Conservation (phyloP, 306 rosid species). For the Cicer arietinum region DNA sequence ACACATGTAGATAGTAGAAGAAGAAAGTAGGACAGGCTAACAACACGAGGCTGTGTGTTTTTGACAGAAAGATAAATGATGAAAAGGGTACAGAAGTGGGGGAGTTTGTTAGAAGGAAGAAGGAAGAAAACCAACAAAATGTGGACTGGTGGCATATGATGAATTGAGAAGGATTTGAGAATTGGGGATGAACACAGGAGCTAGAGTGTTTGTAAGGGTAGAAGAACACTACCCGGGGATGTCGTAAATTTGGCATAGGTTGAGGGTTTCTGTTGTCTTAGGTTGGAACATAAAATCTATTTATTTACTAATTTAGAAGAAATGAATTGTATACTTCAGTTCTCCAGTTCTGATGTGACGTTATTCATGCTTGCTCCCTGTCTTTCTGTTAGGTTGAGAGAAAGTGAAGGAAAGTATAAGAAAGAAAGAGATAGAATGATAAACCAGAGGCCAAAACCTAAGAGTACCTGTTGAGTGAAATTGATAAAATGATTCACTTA, state of each 20-base stretch:
- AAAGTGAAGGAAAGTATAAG: slow-evolving; percentile 14
- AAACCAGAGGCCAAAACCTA: slow-evolving; percentile 6
- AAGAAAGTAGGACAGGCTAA: background rate
- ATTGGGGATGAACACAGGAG: background rate
- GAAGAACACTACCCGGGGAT: background rate
- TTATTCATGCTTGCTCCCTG: slow-evolving; percentile 31
- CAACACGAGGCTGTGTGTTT: background rate
- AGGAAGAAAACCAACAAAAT: slow-evolving; percentile 8
- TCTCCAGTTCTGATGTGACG: slow-evolving; percentile 35
- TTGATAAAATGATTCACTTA: slow-evolving; percentile 15
- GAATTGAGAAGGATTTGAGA: background rate
- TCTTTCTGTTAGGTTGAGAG: slow-evolving; percentile 9
- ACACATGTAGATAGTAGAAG: background rate
- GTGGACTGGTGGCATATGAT: background rate
- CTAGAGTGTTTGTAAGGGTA: background rate
- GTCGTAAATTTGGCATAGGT: background rate
- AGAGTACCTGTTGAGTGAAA: slow-evolving; percentile 1
- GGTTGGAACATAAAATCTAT: background rate
- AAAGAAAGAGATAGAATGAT: slow-evolving; percentile 22
- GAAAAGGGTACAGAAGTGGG: background rate
- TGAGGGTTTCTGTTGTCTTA: background rate
- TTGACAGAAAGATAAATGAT: background rate
- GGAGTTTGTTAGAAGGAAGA: slow-evolving; percentile 21
- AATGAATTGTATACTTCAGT: slow-evolving; percentile 29
- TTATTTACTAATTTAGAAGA: slow-evolving; percentile 19